phyloP scores from a whole-genome alignment of 345 rosid genomes.

The Citrus inodora region DNA sequence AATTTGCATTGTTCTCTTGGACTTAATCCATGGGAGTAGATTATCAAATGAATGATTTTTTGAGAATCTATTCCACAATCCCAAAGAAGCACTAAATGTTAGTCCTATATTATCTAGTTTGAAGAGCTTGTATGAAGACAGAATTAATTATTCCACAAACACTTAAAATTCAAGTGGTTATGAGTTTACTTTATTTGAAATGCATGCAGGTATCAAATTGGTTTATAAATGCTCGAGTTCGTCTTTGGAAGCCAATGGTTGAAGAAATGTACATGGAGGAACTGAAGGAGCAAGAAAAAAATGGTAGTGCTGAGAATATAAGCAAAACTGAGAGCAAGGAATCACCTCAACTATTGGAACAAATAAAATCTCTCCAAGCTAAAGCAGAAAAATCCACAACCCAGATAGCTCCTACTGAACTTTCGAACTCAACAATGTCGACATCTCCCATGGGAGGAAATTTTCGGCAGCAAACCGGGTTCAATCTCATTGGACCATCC shows the following conservation, averaged over 20 bases:
- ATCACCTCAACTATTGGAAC: slow-evolving; percentile 13
- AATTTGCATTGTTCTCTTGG: too few species aligned
- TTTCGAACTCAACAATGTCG: slow-evolving; percentile 36
- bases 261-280: slow-evolving; percentile 80
- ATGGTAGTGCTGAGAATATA: slow-evolving; percentile 9
- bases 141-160: too few species aligned
- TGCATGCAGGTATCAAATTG: slow-evolving; percentile 60
- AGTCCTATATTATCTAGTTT: too few species aligned
- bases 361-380: slow-evolving; percentile 22
- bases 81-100: too few species aligned
- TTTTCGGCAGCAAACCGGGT: slow-evolving; percentile 23
- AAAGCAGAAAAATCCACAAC: slow-evolving; percentile 22
- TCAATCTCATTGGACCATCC: slow-evolving; percentile 37
- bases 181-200: neutral
- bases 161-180: neutral
- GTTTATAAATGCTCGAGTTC: slow-evolving; percentile 84
- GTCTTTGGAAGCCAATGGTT: slow-evolving; percentile 90
- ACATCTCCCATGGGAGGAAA: slow-evolving; percentile 30
- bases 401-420: slow-evolving; percentile 16
- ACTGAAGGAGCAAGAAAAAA: slow-evolving; percentile 37
- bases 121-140: too few species aligned
- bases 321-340: slow-evolving; percentile 23
- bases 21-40: too few species aligned
- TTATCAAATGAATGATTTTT: too few species aligned
- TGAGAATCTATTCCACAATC: too few species aligned